Evolutionary conservation across 2,329 filamentous ascomycete genomes (phyloP).

Genomic region (Venturiaceae sp.): DNA sequence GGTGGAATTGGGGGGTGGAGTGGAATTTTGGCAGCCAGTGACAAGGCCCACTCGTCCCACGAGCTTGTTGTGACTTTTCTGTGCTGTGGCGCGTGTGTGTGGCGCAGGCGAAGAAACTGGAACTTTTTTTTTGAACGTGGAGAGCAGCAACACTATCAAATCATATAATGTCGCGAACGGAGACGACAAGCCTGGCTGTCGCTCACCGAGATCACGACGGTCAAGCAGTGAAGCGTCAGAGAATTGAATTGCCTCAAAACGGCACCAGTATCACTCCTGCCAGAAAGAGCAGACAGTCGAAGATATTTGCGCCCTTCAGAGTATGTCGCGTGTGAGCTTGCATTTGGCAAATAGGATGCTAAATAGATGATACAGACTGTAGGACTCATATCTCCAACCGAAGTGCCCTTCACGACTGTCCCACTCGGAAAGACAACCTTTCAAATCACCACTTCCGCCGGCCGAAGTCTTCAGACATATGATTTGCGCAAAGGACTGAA

Average conservation of each 20-base stretch:
- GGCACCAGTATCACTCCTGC: not conserved
- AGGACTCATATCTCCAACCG: conserved; percentile 83
- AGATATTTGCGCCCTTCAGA: conserved; percentile 87
- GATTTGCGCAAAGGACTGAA: conserved; percentile 84
- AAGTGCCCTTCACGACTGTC: conserved; percentile 80
- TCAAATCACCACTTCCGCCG: conserved; percentile 93
- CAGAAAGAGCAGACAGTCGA: conserved; percentile 22
- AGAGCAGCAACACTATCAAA: not conserved
- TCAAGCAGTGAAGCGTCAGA: conserved; percentile 69
- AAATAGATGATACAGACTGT: conserved; percentile 55
- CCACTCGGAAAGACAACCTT: conserved; percentile 91
- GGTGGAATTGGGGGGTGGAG: not conserved
- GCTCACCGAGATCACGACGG: conserved; percentile 13
- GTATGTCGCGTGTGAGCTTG: conserved; percentile 41
- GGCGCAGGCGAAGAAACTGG: too few species aligned
- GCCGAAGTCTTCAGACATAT: conserved; percentile 86
- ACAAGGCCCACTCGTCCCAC: not conserved
- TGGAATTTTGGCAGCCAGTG: not conserved
- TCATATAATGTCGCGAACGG: not conserved
- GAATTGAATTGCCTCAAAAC: conserved; percentile 31
- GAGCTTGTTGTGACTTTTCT: too few species aligned
- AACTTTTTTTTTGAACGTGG: not conserved
- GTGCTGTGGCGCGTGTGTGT: too few species aligned
- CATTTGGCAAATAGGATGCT: not conserved
- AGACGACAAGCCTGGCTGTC: not conserved